Base-by-base conservation (phyloP, 2,329 filamentous ascomycete species). In the Phaeophleospora eucalypticola region DNA sequence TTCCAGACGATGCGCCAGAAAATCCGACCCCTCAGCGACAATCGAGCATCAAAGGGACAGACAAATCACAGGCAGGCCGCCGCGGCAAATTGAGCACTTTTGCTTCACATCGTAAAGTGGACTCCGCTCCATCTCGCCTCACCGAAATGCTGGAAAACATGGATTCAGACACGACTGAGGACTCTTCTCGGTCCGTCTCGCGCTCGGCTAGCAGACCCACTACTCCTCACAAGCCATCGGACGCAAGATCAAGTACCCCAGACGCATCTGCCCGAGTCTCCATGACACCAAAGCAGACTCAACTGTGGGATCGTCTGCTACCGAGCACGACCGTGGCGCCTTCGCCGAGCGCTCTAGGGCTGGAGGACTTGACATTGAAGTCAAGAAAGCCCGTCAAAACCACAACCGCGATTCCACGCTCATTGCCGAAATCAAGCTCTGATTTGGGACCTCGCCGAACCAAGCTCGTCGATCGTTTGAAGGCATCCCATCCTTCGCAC, bases 391-490 rank as follows among this genome's bases (percentile, higher is more conserved):
- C 43, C 1, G 21, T 14, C 2, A 41, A 40, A 16, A 38, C 32
- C 14, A 43, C 33, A 4, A 35, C 41, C 12, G 40, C 33, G 18
- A 16, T 37, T 7, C 18, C 49, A 10, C 46, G 51, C 18, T 43
- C 27, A 9, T 40, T 61, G 41, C 36, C 43, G 1, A 56, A 58
- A 35, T 60, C 57, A 9, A 54, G 50, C 35, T 60, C 59, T 12
- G 59, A 60, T 40, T 39, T 62, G 12, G 48, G 54, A 42, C 52
- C 48, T 8, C 45, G 52, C 15, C 57, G 58, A n/a, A 51, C 56
- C 7, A 57, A 59, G 35, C 46, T 66, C 12, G 62, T 65, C 2
- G 64, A 67, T 53, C 62, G 61, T 4, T 44, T 67, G 19, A 65
- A 61, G 53, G 61, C 63, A 6, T 57, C 59, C 12, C 53, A 53